These are phyloP conservation scores for Aspergillus latus DNA, from an alignment of 2,329 filamentous ascomycete species.

Conservation along the genomic window DNA sequence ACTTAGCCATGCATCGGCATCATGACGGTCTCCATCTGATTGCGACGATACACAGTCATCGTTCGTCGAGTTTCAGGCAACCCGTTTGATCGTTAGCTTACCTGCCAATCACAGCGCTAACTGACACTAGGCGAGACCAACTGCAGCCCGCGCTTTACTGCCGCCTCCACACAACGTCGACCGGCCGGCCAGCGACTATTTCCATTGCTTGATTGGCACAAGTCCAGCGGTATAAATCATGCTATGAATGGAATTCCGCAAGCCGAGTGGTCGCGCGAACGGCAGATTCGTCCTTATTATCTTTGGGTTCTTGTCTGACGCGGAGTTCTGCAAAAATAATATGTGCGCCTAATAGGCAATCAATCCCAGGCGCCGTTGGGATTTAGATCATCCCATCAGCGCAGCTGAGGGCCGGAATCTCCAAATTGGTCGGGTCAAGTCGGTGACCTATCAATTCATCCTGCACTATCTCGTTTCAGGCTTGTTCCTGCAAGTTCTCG, in stretches of 20 bases:
- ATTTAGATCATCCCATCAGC: neutral
- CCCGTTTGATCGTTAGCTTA: neutral
- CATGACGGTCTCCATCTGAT: neutral
- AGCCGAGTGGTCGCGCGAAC: neutral
- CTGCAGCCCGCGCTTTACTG: neutral
- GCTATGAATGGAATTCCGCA: neutral
- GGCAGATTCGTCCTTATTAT: neutral
- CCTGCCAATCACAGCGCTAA: neutral
- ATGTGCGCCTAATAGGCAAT: neutral
- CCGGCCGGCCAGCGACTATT: neutral
- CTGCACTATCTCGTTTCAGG: neutral
- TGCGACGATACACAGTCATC: neutral
- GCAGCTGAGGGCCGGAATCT: neutral
- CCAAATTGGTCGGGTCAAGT: neutral
- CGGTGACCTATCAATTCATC: neutral
- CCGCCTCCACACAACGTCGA: neutral
- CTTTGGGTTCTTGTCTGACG: slow-evolving; percentile 1
- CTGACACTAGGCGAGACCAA: neutral
- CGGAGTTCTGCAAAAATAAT: neutral
- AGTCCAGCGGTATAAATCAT: no score
- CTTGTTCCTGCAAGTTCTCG: neutral
- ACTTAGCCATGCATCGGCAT: neutral
- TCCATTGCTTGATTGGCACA: neutral
- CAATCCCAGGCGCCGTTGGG: neutral
- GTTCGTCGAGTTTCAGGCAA: slow-evolving; percentile 2